Base-by-base conservation (phyloP, 164 flowering plant species). In the Vitis amurensis region DNA sequence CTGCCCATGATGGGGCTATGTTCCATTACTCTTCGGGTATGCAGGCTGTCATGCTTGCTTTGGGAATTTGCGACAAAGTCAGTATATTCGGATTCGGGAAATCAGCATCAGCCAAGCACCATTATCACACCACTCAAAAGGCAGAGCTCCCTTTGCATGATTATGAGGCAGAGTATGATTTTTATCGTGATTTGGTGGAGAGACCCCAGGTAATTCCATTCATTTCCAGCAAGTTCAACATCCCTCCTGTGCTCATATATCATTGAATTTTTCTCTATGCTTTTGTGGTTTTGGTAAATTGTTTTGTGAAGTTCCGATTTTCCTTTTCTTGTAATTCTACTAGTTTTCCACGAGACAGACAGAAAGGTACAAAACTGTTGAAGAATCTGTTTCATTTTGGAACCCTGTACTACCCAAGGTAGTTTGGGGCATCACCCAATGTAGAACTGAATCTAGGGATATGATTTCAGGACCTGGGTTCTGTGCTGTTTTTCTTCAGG, bases 1-100 rank as follows among this genome's bases (percentile, higher is more conserved):
- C 81, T 9, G 80, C 80, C 16, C 98, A 93, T 74, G 99, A 88
- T 47, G 97, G 93, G 1, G 62, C 83, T 9, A 48, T 82, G 77
- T 96, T 96, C 70, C 99, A 96, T 76, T 96, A 96, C 79, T 96
- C 99, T 48, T 96, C 99, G 11, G 99, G 99, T 44, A 85, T 93
- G 92, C 99, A 96, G 71, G 99, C 99, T 55, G 88, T 96, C 11
- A 87, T 92, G 95, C 83, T 96, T 48, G 95, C 97, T 4, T 68
- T 92, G 76, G 99, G 99, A 1, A 73, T 92, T 58, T 96, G 99
- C 63, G 97, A 93, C 15, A 86, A 68, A 62, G 97, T 96, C 44
- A 88, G 97, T 67, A 44, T 96, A 8, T 91, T 93, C 75, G 99
- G 99, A 29, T 96, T 91, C 59, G 99, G 99, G 69, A 95, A 95